Evolutionary conservation across 1,284 basidiomycete genomes (phyloP).

Genomic region (Rhodotorula glutinis): DNA sequence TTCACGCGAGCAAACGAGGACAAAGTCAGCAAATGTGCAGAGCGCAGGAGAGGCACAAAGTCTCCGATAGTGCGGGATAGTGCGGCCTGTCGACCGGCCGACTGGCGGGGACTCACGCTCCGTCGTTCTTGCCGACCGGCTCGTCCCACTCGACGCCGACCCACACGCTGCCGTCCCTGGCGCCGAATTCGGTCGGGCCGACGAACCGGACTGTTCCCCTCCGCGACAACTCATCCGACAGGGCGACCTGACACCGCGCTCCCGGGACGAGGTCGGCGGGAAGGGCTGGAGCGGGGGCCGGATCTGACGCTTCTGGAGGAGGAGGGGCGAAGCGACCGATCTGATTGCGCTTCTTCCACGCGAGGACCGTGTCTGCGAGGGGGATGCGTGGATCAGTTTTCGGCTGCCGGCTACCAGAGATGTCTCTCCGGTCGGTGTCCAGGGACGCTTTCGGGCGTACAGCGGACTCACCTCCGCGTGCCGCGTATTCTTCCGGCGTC

Average conservation of each 20-base stretch:
- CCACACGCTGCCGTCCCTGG: conserved; percentile 60
- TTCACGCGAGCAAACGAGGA: no score
- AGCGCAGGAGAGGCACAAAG: neutral
- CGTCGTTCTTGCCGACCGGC: conserved; percentile 92
- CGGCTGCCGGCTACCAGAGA: no score
- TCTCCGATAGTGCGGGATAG: neutral
- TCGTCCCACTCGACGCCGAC: conserved; percentile 95
- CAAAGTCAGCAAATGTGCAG: neutral
- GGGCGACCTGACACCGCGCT: conserved; percentile 75
- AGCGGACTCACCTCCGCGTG: conserved; percentile 61
- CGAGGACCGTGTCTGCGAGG: conserved; percentile 73
- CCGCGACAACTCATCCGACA: conserved; percentile 59
- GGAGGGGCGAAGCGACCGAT: conserved; percentile 77
- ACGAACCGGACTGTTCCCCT: conserved; percentile 82
- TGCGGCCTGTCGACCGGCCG: no score
- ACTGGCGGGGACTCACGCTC: conserved; percentile 81
- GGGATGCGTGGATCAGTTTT: neutral
- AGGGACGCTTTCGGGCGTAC: no score
- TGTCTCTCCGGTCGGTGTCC: no score
- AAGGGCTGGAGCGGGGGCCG: conserved; percentile 13
- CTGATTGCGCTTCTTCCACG: conserved; percentile 83
- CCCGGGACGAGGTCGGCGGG: conserved; percentile 59
- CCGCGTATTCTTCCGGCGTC: conserved; percentile 74
- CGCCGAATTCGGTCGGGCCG: conserved; percentile 72
- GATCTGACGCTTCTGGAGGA: conserved; percentile 16